phyloP scores from a whole-genome alignment of 768 basidiomycete genomes.

The Phaffia australis region DNA sequence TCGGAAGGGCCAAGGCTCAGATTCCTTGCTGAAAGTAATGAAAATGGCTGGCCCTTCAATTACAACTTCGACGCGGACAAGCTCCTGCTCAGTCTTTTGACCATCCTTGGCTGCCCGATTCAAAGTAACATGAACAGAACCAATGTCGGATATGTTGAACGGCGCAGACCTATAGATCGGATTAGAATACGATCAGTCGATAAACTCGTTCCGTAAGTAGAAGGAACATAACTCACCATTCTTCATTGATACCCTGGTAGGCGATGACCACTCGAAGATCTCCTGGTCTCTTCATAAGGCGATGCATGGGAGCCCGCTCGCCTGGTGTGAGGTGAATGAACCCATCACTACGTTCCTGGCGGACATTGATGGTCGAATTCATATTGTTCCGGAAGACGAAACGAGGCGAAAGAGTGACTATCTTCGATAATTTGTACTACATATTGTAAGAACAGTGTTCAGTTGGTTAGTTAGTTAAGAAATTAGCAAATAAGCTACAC shows the following conservation, averaged over 20 bases:
- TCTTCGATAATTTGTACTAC: conserved; percentile 81
- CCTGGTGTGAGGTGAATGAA: conserved; percentile 54
- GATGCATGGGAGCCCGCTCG: conserved; percentile 56
- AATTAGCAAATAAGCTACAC: not conserved
- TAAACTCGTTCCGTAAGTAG: not conserved
- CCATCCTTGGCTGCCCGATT: conserved; percentile 37
- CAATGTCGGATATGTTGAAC: conserved; percentile 84
- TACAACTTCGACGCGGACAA: conserved; percentile 65
- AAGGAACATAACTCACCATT: conserved; percentile 51
- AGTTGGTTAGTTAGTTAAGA: not conserved
- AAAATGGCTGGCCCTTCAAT: conserved; percentile 84
- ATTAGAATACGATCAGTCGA: conserved; percentile 1
- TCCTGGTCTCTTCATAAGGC: conserved; percentile 48
- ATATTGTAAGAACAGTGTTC: not conserved
- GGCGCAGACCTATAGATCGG: conserved; percentile 64
- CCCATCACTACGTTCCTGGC: conserved; percentile 67
- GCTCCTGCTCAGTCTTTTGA: conserved; percentile 34
- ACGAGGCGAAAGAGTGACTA: conserved; percentile 79
- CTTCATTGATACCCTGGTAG: conserved; percentile 68
- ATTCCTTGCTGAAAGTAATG: conserved; percentile 56
- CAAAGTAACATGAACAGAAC: conserved; percentile 64
- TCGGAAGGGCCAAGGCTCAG: conserved; percentile 73
- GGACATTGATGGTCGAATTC: conserved; percentile 56
- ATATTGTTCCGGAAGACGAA: conserved; percentile 81
- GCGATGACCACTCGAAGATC: conserved; percentile 70